A percentile compares a stretch with the other conserved stretches of the same genome.
Conservation (phyloP, 345 rosid genomes). For the Balakata baccata region DNA sequence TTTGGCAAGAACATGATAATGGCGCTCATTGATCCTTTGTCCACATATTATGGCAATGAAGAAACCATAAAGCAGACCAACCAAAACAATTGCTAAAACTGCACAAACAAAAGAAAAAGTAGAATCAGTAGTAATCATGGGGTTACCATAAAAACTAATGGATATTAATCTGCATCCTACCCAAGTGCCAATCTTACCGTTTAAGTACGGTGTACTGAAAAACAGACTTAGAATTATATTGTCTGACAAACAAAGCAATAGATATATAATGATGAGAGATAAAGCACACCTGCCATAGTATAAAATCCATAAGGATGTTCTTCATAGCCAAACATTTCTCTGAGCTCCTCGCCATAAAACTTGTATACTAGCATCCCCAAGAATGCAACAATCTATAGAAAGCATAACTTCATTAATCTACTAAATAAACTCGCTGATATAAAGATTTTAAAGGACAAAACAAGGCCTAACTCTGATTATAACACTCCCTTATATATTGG, state of each 20-base stretch:
- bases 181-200: neutral
- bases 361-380: conserved; percentile 94
- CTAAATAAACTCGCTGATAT: neutral
- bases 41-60: conserved; percentile 99
- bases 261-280: neutral
- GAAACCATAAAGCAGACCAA: conserved; percentile 95
- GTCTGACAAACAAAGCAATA: conserved; percentile 7
- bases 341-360: conserved; percentile 87
- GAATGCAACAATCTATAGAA: conserved; percentile 78
- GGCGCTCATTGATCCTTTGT: conserved; percentile 94
- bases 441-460: conserved; percentile 3
- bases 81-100: conserved; percentile 92
- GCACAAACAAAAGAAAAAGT: conserved; percentile 23
- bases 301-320: conserved; percentile 98
- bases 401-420: conserved; percentile 17
- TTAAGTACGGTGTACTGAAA: neutral
- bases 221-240: neutral
- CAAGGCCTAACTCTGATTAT: neutral
- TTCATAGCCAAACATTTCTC: conserved; percentile 97
- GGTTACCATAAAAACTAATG: neutral
- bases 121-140: neutral
- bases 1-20: conserved; percentile 94
- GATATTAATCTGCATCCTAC: neutral
- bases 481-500: neutral
- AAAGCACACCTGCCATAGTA: conserved; percentile 76